Percentiles rank a stretch among this genome's conserved stretches.
Conservation (phyloP, 352 stramenopile species). For the Phytophthora idaei region DNA sequence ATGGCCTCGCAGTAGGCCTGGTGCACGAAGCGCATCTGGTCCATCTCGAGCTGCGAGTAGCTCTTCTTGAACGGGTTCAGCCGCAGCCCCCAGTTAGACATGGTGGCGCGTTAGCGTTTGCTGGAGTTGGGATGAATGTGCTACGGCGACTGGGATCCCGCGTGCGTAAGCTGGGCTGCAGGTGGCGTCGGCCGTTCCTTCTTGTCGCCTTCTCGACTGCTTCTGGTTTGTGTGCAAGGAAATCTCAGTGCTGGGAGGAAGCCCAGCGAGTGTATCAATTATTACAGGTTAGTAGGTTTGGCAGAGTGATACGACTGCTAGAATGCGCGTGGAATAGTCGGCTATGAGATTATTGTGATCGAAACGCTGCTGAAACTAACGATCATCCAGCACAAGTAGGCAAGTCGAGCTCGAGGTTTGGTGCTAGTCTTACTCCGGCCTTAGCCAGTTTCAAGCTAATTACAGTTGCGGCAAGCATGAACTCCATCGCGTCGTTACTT, state of each 20-base stretch:
- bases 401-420: not conserved
- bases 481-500: not conserved
- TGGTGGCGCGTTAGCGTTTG: conserved; percentile 16
- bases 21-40: conserved; percentile 88
- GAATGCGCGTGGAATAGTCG: conserved; percentile 15
- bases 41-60: conserved; percentile 85
- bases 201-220: conserved; percentile 24
- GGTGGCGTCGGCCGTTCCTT: conserved; percentile 16
- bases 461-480: not conserved
- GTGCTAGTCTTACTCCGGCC: conserved; percentile 1
- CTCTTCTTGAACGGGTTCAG: conserved; percentile 82
- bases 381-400: not conserved
- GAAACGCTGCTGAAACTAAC: not conserved
- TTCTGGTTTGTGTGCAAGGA: conserved; percentile 25
- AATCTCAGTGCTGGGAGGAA: conserved; percentile 25
- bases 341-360: not conserved
- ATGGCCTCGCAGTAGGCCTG: conserved; percentile 88
- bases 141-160: conserved; percentile 18
- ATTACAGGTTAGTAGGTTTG: conserved; percentile 17
- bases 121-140: not conserved
- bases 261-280: not conserved
- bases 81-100: conserved; percentile 85
- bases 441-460: not conserved
- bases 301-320: not conserved
- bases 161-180: conserved; percentile 1